Base-by-base conservation (phyloP, 352 stramenopile genomes). In the Phytophthora palmivora region DNA sequence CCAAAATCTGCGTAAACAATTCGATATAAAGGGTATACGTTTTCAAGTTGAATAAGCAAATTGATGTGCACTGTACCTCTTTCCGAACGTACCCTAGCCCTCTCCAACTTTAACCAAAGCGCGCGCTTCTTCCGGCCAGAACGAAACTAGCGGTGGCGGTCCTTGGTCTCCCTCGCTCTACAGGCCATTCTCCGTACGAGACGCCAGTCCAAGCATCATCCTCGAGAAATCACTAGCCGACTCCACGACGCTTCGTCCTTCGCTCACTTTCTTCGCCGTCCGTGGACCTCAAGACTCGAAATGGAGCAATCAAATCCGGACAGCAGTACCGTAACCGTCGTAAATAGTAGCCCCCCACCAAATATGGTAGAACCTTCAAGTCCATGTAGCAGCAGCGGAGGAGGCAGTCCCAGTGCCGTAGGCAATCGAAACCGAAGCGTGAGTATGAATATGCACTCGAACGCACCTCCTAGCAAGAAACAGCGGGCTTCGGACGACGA, bases 401-500 rank as follows among this genome's bases (percentile, higher is more conserved):
- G 36, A 34, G 61, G 62, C 28, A 74, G 51, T 43, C 52, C 59
- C 11, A 64, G 48, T 19, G 41, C 50, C 6, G 55, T 61, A 16
- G 77, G 76, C 41, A 69, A 74, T 33, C 67, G 84, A 8, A 76
- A 89, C 44, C 80, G 84, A 10, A 91, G 82, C 33, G 72, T 89
- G 6, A 93, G 84, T 41, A 88, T 91, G 78, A 91, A 82, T 45
- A 52, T 63, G 58, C 75, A 70, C 5, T 70, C 78, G 21, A 84
- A 77, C 48, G 59, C 80, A 36, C 85, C 85, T 14, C 85, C 85
- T 6, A 76, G 65, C 53, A 94, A 94, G 70, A 94, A 94, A 67
- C 85, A 94, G 51, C 80, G 85, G 22, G 65, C 85, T 22, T 92
- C 85, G 4, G 82, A 92, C 63, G 84, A 94, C 54, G 80, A 94